These are phyloP conservation scores for Boehmeria nivea DNA, from an alignment of 306 rosid genomes.

Conservation along the genomic window DNA sequence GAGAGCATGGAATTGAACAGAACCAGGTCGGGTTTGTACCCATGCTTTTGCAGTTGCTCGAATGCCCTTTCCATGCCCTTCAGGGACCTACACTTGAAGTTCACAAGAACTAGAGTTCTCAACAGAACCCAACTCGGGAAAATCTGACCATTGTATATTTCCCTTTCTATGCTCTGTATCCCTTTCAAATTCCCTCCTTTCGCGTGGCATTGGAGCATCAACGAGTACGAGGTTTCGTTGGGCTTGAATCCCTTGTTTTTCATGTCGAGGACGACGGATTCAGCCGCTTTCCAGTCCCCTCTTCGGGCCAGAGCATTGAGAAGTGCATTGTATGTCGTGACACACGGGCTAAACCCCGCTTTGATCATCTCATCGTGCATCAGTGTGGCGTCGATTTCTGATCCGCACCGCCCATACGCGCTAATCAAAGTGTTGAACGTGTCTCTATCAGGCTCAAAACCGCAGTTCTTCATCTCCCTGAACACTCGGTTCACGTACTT, in stretches of 20 bases:
- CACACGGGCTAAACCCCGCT: conserved; percentile 77
- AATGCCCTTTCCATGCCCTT: conserved; percentile 87
- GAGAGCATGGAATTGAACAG: conserved; percentile 79
- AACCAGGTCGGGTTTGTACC: conserved; percentile 85
- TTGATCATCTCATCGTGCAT: conserved; percentile 77
- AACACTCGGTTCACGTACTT: conserved; percentile 57
- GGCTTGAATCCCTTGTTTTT: conserved; percentile 73
- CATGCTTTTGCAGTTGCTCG: conserved; percentile 50
- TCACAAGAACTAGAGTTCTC: conserved; percentile 70
- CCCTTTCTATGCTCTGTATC: conserved; percentile 55
- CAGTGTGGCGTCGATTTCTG: conserved; percentile 65
- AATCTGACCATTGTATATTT: conserved; percentile 63
- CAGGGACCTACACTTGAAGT: conserved; percentile 72
- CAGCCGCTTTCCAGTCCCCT: conserved; percentile 86
- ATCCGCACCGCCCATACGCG: conserved; percentile 86
- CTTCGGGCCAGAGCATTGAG: conserved; percentile 75
- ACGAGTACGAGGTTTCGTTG: conserved; percentile 75
- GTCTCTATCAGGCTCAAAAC: conserved; percentile 94
- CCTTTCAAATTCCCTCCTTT: conserved; percentile 73
- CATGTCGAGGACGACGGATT: conserved; percentile 74
- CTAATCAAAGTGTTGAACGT: conserved; percentile 90
- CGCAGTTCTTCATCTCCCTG: conserved; percentile 83
- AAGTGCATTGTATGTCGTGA: conserved; percentile 81
- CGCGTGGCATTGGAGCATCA: conserved; percentile 76
- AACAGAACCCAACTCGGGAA: conserved; percentile 84